Evolutionary conservation across 1,139 yeast genomes (phyloP).

Genomic region (Lodderomyces parapsilosis): DNA sequence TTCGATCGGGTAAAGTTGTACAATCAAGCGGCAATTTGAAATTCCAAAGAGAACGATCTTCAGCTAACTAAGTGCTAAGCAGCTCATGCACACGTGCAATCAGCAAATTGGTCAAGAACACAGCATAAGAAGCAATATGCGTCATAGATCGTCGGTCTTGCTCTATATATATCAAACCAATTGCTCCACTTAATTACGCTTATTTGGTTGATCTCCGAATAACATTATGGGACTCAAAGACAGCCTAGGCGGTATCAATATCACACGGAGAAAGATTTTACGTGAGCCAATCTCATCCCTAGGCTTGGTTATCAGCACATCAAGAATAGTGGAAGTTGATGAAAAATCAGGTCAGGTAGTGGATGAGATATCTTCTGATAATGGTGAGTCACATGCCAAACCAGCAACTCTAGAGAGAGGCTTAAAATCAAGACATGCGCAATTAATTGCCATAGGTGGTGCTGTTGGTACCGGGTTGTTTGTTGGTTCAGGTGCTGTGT

Average conservation of each 20-base stretch:
- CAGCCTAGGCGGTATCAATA: not conserved
- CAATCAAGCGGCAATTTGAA: no score
- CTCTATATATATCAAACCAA: not conserved
- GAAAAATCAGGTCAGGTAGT: constrained; percentile 27
- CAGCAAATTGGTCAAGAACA: no score
- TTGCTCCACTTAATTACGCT: not conserved
- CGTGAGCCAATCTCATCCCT: constrained; percentile 19
- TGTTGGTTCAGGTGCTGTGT: constrained; percentile 49
- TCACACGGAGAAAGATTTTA: constrained; percentile 6
- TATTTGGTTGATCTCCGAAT: not conserved
- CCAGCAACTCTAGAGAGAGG: constrained; percentile 31
- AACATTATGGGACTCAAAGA: constrained; percentile 8
- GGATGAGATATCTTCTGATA: constrained; percentile 23
- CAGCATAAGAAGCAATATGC: no score
- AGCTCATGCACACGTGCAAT: no score
- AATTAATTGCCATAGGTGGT: constrained; percentile 39
- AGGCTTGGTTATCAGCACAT: constrained; percentile 32
- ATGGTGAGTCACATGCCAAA: constrained; percentile 17
- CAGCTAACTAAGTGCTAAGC: no score
- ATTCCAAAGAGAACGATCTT: no score
- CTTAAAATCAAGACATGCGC: constrained; percentile 37
- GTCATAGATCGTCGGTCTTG: not conserved
- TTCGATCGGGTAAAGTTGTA: no score
- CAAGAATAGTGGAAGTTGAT: constrained; percentile 29
- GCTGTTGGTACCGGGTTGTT: constrained; percentile 44